Conservation (phyloP, 2,329 filamentous ascomycete species). For the Volutella citrinella region DNA sequence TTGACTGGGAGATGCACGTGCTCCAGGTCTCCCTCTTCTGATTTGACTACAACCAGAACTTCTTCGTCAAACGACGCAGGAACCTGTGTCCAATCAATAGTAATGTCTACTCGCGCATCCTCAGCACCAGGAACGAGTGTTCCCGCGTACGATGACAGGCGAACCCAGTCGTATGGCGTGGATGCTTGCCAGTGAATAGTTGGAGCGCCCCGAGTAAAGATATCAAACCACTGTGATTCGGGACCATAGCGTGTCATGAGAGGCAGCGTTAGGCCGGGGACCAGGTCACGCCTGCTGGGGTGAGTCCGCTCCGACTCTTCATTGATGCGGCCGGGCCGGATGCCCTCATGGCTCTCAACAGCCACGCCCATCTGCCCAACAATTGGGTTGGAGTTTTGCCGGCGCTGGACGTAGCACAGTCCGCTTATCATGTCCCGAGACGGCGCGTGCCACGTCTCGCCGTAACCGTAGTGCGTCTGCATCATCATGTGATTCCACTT, state of each 20-base stretch:
- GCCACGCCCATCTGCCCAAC: slow-evolving; percentile 64
- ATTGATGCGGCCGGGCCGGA: slow-evolving; percentile 39
- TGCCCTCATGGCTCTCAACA: slow-evolving; percentile 64
- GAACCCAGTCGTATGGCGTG: slow-evolving; percentile 47
- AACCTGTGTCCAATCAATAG: slow-evolving; percentile 34
- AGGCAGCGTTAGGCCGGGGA: slow-evolving; percentile 59
- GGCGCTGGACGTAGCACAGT: slow-evolving; percentile 48
- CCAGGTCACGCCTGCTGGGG: slow-evolving; percentile 37
- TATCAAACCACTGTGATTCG: slow-evolving; percentile 56
- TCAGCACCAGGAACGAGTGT: slow-evolving; percentile 38
- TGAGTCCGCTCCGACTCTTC: slow-evolving; percentile 52
- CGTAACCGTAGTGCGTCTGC: slow-evolving; percentile 46
- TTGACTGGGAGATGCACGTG: slow-evolving; percentile 54
- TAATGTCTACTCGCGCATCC: slow-evolving; percentile 15
- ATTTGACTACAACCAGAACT: slow-evolving; percentile 30
- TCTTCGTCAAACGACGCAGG: slow-evolving; percentile 28
- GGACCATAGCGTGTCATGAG: slow-evolving; percentile 58
- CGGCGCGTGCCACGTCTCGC: slow-evolving; percentile 54
- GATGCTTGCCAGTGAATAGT: slow-evolving; percentile 52
- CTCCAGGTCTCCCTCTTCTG: slow-evolving; percentile 35
- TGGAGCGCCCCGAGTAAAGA: slow-evolving; percentile 57
- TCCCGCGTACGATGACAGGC: slow-evolving; percentile 48
- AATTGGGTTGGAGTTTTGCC: slow-evolving; percentile 47
- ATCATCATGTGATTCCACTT: slow-evolving; percentile 58
- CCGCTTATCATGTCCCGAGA: slow-evolving; percentile 54